These are phyloP conservation scores for Halophytophthora batemanensis DNA, from an alignment of 352 stramenopile species.

Conservation along the genomic window DNA sequence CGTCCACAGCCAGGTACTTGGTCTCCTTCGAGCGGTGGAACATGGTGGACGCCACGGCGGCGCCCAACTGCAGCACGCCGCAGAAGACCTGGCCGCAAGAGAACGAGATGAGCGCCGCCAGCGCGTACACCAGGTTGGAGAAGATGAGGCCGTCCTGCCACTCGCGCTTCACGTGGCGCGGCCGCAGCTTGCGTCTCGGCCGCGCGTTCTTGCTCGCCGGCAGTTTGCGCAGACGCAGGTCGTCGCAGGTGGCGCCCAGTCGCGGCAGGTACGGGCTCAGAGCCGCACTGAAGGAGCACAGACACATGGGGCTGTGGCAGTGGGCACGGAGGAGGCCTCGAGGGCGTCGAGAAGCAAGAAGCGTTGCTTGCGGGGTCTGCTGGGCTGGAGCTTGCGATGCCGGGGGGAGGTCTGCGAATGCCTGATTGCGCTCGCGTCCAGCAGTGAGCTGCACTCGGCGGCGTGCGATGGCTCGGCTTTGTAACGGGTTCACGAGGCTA, in stretches of 20 bases:
- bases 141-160: conserved; percentile 82
- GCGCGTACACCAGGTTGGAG: conserved; percentile 75
- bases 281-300: conserved; percentile 25
- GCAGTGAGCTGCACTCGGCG: conserved; percentile 2
- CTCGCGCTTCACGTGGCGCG: conserved; percentile 43
- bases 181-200: conserved; percentile 44
- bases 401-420: conserved; percentile 24
- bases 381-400: conserved; percentile 11
- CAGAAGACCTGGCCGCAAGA: conserved; percentile 74
- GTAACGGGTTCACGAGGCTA: conserved; percentile 14
- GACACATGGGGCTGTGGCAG: conserved; percentile 18
- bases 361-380: no score
- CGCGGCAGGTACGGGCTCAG: conserved; percentile 24
- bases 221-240: conserved; percentile 32
- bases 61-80: conserved; percentile 62
- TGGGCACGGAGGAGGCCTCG: not conserved
- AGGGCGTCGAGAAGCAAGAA: no score
- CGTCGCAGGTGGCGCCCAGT: conserved; percentile 38
- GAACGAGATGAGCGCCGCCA: conserved; percentile 68
- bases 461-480: conserved; percentile 5
- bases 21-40: conserved; percentile 85
- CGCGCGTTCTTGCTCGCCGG: conserved; percentile 23
- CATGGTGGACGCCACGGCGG: conserved; percentile 65
- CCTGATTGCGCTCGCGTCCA: conserved; percentile 9
- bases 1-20: conserved; percentile 75